Base-by-base conservation (phyloP, 1,284 basidiomycete species). In the Pseudozyma hubeiensis region DNA sequence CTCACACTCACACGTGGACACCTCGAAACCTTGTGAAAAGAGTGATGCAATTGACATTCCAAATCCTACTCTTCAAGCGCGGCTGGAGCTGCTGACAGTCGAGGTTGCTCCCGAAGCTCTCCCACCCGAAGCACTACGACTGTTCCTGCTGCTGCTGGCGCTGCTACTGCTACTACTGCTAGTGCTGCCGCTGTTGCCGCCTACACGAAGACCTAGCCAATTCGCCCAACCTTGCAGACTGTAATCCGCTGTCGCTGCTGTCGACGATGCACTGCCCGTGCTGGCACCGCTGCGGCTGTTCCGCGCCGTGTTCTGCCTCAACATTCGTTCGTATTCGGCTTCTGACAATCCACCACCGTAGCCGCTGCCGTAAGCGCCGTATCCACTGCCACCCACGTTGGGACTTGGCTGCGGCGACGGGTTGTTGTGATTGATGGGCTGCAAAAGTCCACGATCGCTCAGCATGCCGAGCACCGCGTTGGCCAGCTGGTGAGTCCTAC, bases 381-480 rank as follows among this genome's bases (percentile, higher is more conserved):
- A 65, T 7, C 58, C 63, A 9, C 40, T 40, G 8, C 51, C 59
- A 5, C 56, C 69, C 7, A 49, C 1, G 4, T 17, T 48, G 0
- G 70, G 70, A 41, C 55, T 61, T 4, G 64, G 70, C 29, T 61
- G 60, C 9, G 70, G 70, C 1, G 61, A 64, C 7, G 70, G 70
- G 24, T 73, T 67, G 44, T 29, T 61, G 30, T 53, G 70, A 41
- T 64, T 67, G 35, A 79, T 51, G 0, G 78, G 71, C 45, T 71
- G 70, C 30, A 80, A 44, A 9, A 80, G 47, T 2, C 78, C 78
- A 7, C 78, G 60, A 11, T 80, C 79, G 31, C 70, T 65, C 33
- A 81, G 47, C 64, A 71, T 78, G n/a, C 77, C 75, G 7, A 79
- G 51, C n/a, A 81, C 70, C 3, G 77, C 72, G 30, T 75, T 81